Conservation (phyloP, 2,329 filamentous ascomycete genomes). For the Chaetomium strumarium region DNA sequence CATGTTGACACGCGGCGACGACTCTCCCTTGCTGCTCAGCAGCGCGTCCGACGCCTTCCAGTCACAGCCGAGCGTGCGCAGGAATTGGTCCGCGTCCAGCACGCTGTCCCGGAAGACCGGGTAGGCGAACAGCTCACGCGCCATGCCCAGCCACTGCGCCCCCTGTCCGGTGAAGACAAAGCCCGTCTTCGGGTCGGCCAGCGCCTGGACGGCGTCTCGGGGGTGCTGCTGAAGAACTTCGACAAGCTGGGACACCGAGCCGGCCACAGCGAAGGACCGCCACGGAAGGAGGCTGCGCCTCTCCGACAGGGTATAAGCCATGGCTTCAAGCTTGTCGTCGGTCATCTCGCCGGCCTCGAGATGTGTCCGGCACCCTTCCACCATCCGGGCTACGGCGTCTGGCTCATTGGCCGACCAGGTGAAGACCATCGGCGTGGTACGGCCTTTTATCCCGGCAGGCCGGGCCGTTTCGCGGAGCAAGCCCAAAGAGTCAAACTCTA, state of each 20-base stretch:
- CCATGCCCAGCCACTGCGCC: constrained; percentile 29
- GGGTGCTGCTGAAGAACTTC: constrained; percentile 13
- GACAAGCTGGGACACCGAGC: not conserved
- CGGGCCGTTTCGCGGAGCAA: no score
- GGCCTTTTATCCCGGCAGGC: not conserved
- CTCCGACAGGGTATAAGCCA: not conserved
- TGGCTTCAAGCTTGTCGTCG: not conserved
- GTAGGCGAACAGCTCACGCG: constrained; percentile 17
- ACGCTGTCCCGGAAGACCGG: not conserved
- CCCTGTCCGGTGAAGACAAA: constrained; percentile 31
- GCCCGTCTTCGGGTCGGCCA: constrained; percentile 21
- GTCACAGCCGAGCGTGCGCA: not conserved
- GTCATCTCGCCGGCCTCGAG: not conserved
- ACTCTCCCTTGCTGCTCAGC: not conserved
- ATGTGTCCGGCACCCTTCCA: not conserved
- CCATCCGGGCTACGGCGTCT: not conserved
- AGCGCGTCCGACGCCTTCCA: not conserved
- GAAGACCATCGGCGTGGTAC: not conserved
- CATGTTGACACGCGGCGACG: not conserved
- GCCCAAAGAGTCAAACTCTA: not conserved
- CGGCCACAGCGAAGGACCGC: not conserved
- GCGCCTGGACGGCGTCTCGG: not conserved
- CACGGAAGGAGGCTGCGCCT: not conserved
- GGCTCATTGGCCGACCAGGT: not conserved
- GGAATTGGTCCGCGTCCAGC: not conserved